Conservation (phyloP, 805 yeast species). For the Lipomyces spencermartinsiae region DNA sequence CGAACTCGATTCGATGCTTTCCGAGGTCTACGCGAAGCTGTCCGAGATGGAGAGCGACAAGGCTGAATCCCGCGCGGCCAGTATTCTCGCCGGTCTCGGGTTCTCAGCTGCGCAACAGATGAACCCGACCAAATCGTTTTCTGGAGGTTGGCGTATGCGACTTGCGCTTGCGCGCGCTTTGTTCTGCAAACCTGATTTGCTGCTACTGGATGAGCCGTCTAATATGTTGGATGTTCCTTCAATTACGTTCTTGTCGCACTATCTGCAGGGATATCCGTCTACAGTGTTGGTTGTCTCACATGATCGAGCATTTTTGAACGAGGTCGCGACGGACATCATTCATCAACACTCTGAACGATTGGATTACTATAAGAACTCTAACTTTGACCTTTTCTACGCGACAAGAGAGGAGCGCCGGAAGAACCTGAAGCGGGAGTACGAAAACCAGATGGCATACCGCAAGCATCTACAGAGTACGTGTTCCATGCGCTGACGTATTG, state of each 20-base stretch:
- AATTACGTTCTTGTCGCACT: conserved; percentile 88
- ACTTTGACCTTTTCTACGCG: conserved; percentile 89
- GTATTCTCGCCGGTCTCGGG: conserved; percentile 90
- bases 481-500: background rate
- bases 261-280: conserved; percentile 86
- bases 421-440: conserved; percentile 92
- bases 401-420: conserved; percentile 95
- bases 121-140: conserved; percentile 84
- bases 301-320: conserved; percentile 95
- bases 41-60: conserved; percentile 95
- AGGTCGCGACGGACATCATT: conserved; percentile 97
- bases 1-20: conserved; percentile 79
- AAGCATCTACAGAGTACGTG: conserved; percentile 75
- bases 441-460: conserved; percentile 94
- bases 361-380: conserved; percentile 89
- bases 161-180: conserved; percentile 96
- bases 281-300: conserved; percentile 96
- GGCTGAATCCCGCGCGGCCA: conserved; percentile 96
- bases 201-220: conserved; percentile 96
- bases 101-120: conserved; percentile 87
- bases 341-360: conserved; percentile 97
- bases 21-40: conserved; percentile 80
- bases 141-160: conserved; percentile 99
- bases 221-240: conserved; percentile 99
- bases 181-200: conserved; percentile 94